A percentile compares a stretch with the other conserved stretches of the same genome.
Conservation (phyloP, 495 filamentous ascomycete species). For the Xylaria bambusicola region DNA sequence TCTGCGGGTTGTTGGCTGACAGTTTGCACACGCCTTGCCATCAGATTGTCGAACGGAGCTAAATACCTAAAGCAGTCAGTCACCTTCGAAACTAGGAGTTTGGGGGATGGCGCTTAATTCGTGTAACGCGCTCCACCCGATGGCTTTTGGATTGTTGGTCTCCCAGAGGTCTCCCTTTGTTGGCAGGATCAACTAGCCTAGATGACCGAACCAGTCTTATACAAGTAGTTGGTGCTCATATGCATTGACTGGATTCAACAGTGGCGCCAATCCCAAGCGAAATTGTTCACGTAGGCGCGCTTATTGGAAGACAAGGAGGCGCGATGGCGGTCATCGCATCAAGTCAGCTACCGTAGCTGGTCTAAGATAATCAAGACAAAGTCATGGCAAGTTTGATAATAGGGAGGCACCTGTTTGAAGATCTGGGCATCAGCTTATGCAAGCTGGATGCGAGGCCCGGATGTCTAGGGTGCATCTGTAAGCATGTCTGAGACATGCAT, state of each 20-base stretch:
- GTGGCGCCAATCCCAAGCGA: background rate
- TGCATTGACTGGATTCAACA: background rate
- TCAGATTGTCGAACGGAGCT: background rate
- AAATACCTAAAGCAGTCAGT: background rate
- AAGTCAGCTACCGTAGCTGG: background rate
- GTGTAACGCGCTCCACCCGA: background rate
- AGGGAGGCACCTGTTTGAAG: too few species aligned
- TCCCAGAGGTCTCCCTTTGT: too few species aligned
- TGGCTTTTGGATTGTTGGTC: background rate
- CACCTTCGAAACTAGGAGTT: background rate
- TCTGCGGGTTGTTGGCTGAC: background rate
- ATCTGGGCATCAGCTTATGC: background rate
- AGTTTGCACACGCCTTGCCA: background rate
- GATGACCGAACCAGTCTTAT: background rate
- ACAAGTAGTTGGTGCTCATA: background rate
- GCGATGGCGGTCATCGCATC: background rate
- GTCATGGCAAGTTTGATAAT: too few species aligned
- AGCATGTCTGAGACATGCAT: slow-evolving; percentile 32
- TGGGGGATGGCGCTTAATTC: background rate
- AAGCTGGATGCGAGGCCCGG: background rate
- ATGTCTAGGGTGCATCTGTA: slow-evolving; percentile 13
- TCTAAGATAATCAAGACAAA: background rate
- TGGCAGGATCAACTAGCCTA: too few species aligned
- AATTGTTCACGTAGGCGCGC: background rate
- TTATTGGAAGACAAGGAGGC: slow-evolving; percentile 14